Conservation (phyloP, 2,329 filamentous ascomycete species). For the Paracoccidioides brasiliensis region DNA sequence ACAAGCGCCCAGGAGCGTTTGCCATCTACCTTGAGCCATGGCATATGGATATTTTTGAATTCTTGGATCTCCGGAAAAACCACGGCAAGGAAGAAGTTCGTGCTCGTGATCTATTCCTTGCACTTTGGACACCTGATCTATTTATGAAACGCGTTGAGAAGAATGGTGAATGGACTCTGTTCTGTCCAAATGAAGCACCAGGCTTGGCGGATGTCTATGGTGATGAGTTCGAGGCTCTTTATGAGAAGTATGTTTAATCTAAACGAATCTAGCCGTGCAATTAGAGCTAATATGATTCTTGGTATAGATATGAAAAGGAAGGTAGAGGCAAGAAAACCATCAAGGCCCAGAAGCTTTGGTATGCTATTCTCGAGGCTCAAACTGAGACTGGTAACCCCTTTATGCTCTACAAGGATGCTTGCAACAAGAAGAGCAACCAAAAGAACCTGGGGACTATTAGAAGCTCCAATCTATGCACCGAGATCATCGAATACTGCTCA, state of each 20-base stretch:
- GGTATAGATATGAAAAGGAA: constrained; percentile 66
- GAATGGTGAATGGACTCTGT: constrained; percentile 92
- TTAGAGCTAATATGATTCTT: constrained; percentile 5
- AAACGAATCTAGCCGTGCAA: not conserved
- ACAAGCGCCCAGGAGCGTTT: constrained; percentile 97
- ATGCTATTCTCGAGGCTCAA: constrained; percentile 93
- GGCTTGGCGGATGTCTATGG: constrained; percentile 94
- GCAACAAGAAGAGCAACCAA: constrained; percentile 99
- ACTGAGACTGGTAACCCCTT: constrained; percentile 98
- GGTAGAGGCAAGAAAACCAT: constrained; percentile 80
- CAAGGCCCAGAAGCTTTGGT: constrained; percentile 98
- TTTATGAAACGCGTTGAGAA: constrained; percentile 99
- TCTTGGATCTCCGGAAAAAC: constrained; percentile 96
- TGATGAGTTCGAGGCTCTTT: constrained; percentile 91
- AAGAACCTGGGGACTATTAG: constrained; percentile 98
- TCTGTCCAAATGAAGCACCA: constrained; percentile 94
- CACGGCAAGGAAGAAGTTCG: constrained; percentile 98
- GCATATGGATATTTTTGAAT: constrained; percentile 96
- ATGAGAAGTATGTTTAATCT: constrained; percentile 43
- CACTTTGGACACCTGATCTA: constrained; percentile 94
- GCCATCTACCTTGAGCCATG: constrained; percentile 98
- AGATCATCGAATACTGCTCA: constrained; percentile 94
- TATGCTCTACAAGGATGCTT: constrained; percentile 98
- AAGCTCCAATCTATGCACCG: constrained; percentile 97
- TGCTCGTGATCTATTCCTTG: constrained; percentile 93